Percentiles rank a stretch among this genome's conserved stretches.
Evolutionary conservation across 805 yeast species (phyloP).

Genomic region (Yarrowia yakushimensis): DNA sequence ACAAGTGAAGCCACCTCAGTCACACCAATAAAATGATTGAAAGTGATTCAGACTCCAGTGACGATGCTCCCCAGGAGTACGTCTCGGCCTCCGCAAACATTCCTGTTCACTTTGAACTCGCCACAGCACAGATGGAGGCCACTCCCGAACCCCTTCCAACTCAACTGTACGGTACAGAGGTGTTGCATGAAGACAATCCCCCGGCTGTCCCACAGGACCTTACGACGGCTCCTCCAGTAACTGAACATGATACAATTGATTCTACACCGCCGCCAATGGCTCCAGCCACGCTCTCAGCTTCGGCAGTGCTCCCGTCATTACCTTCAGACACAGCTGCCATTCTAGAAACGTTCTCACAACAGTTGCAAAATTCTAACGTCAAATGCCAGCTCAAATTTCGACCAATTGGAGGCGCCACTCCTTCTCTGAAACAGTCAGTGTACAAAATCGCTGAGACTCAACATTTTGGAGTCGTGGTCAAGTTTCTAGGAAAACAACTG

Average conservation of each 20-base stretch:
- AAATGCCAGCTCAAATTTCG: constrained; percentile 43
- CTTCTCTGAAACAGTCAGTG: constrained; percentile 45
- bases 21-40: background rate
- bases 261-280: constrained; percentile 33
- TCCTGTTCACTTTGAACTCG: background rate
- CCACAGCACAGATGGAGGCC: background rate
- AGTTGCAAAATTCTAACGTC: constrained; percentile 25
- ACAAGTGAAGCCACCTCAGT: background rate
- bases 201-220: background rate
- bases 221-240: background rate
- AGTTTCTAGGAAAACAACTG: constrained; percentile 44
- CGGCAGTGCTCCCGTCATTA: constrained; percentile 35
- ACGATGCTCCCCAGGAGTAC: constrained; percentile 21
- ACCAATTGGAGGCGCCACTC: constrained; percentile 52
- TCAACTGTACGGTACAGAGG: background rate
- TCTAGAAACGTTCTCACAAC: constrained; percentile 32
- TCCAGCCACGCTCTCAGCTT: constrained; percentile 36
- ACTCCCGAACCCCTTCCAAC: background rate
- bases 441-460: constrained; percentile 46
- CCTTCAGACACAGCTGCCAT: constrained; percentile 36
- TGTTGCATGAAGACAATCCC: background rate
- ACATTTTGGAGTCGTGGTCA: constrained; percentile 45
- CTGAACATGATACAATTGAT: constrained; percentile 34
- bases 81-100: constrained; percentile 2
- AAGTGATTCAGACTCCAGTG: constrained; percentile 2